phyloP scores from a whole-genome alignment of 768 basidiomycete genomes.

The Boletus edulis region DNA sequence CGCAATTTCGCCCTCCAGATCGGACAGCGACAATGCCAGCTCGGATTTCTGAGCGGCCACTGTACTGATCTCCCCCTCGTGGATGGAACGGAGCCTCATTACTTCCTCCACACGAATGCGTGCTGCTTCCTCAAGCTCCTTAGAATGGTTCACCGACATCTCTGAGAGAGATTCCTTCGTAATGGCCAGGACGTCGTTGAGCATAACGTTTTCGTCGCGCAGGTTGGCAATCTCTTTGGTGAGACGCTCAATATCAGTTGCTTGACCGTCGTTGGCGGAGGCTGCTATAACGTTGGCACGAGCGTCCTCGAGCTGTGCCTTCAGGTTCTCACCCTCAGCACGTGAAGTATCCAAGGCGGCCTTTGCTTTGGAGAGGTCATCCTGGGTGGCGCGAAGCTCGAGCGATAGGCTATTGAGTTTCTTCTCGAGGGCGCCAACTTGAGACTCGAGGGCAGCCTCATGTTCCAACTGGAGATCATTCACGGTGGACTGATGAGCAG shows the following conservation, averaged over 20 bases:
- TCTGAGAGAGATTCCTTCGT: constrained; percentile 71
- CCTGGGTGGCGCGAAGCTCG: constrained; percentile 81
- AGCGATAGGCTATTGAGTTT: constrained; percentile 57
- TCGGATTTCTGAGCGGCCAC: constrained; percentile 62
- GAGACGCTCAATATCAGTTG: constrained; percentile 53
- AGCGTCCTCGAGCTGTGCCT: constrained; percentile 63
- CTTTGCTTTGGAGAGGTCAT: constrained; percentile 80
- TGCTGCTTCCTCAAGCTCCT: constrained; percentile 76
- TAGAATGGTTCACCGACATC: constrained; percentile 65
- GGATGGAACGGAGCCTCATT: constrained; percentile 53
- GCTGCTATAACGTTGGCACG: constrained; percentile 43
- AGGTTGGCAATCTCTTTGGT: constrained; percentile 54
- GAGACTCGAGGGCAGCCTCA: constrained; percentile 52
- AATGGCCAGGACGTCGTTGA: constrained; percentile 62
- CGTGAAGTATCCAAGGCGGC: constrained; percentile 48
- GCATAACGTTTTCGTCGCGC: constrained; percentile 68
- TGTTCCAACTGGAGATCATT: constrained; percentile 66
- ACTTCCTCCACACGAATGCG: constrained; percentile 68
- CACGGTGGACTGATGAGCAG: constrained; percentile 57
- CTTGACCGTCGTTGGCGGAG: constrained; percentile 46
- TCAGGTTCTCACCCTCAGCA: constrained; percentile 54
- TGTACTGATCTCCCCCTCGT: constrained; percentile 58
- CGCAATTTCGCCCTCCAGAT: constrained; percentile 75
- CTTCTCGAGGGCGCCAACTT: constrained; percentile 59
- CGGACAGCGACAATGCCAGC: constrained; percentile 60